Base-by-base conservation (phyloP, 805 yeast genomes). In the Candida suzukii region DNA sequence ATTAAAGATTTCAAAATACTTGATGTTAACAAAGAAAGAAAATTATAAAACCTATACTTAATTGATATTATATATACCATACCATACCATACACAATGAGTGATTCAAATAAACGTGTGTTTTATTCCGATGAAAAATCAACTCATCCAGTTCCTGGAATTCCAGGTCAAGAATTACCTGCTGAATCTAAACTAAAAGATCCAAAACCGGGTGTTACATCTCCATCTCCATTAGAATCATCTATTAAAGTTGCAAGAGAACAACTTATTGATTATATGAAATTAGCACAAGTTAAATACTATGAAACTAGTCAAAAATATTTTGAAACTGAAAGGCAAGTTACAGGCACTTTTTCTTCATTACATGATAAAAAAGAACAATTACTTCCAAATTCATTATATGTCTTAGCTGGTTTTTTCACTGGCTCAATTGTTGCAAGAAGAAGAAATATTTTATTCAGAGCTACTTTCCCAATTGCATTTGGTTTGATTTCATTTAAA, bases 351-450 rank as follows among this genome's bases (percentile, higher is more conserved):
- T 59, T 85, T 11, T 70, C 88, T 22, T 68, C 69, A 14, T 69
- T 88, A 49, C 88, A 81, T 57, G 69, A 74, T 45, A 75, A 67
- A 50, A 61, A 70, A 33, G 95, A 88, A 63, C 84, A 78, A 38
- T 61, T 86, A 39, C 68, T 83, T 38, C 93, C 95, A 13, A 83
- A 82, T 47, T 62, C 79, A 3, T 60, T 85, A 25, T 88, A 85
- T 57, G 69, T 88, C 31, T 56, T 78, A 10, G 74, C 86, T 24
- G 88, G 87, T 13, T 71, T 78, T 2, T 67, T 88, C 41, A 64
- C 87, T 8, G 95, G 95, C 30, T 73, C 83, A 36, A 80, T 87
- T 40, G 51, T 80, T 38, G 76, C 93, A 2, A 83, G 95, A 53
- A 77, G 80, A 51, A 70, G 83, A 43, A 77, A 77, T 42, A 48